Evolutionary conservation across 805 yeast genomes (phyloP), one percentile per base, ranked within the genome.

Genomic region (Metschnikowia dekortorum): DNA sequence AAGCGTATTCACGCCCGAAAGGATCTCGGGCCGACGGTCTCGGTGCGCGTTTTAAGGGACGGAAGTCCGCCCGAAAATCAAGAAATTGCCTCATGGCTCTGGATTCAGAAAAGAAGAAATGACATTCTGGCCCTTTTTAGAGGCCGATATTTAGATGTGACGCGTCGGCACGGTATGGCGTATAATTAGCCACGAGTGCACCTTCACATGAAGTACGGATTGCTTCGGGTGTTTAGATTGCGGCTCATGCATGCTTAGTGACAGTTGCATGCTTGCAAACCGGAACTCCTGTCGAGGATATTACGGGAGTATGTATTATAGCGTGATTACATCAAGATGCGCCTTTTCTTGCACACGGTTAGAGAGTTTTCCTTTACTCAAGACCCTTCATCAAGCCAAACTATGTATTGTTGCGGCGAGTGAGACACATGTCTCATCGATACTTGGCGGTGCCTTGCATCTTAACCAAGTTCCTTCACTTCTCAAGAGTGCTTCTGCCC

Each of bases 231-330:
- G 34, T 14, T 6, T 10, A 3, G 22, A 29, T 39, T 42, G 45
- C 31, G 45, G 38, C 38, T 34, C 37, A 42, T 33, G 45, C 45
- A 26, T 33, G 45, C n/a, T 14, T 29, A 32, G 31, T 42, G 45
- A 42, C 38, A 22, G 22, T 33, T 42, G 16, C 38, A 32, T 7
- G 45, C 37, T 8, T 31, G 9, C 32, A 39, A 39, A 32, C 26
- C 43, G 34, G 31, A 26, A 13, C 32, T 13, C 18, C 32, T 16
- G 40, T 39, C 32, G 41, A 26, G 10, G 11, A 26, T 7, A 37
- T 6, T 22, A 13, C 8, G 31, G 32, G 6, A 11, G 8, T 11
- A 37, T n/a, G 22, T 29, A 38, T 10, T 8, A 39, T 11, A n/a
- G 41, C 22, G 11, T 13, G 41, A 26, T 28, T n/a, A 39, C n/a